phyloP scores from a whole-genome alignment of 2,329 filamentous ascomycete genomes.

The Diaporthe batatas region DNA sequence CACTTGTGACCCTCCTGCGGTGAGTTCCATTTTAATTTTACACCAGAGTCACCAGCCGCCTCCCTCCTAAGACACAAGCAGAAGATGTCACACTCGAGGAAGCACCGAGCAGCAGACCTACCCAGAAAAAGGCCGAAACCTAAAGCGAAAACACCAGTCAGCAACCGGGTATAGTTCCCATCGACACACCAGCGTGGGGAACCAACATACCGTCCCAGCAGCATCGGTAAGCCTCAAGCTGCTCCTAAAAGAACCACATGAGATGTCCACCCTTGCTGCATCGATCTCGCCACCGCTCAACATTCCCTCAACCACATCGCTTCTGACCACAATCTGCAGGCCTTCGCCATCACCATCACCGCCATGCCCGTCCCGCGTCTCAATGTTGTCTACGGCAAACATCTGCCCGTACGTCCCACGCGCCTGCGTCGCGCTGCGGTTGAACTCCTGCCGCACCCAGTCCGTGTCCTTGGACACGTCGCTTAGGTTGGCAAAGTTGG shows the following conservation, averaged over 20 bases:
- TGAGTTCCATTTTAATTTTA: background rate
- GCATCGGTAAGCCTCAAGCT: conserved; percentile 73
- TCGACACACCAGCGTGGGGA: background rate
- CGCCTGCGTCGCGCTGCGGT: conserved; percentile 68
- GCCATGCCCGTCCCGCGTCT: conserved; percentile 61
- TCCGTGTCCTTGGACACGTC: conserved; percentile 65
- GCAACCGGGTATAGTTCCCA: background rate
- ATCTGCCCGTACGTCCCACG: conserved; percentile 76
- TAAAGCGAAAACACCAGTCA: background rate
- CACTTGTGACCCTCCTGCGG: background rate
- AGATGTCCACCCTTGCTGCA: conserved; percentile 70
- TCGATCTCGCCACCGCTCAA: conserved; percentile 76
- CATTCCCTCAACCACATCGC: conserved; percentile 60
- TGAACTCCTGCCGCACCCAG: conserved; percentile 78
- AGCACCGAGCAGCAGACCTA: conserved; percentile 51
- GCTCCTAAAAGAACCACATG: conserved; percentile 78
- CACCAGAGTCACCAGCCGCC: background rate
- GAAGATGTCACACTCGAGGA: too few species aligned
- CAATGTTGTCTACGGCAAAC: conserved; percentile 69
- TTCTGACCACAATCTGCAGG: conserved; percentile 69
- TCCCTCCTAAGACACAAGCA: too few species aligned
- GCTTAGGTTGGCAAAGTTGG: conserved; percentile 74
- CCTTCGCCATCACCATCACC: conserved; percentile 58
- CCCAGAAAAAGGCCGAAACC: conserved; percentile 83
- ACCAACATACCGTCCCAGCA: conserved; percentile 68